A percentile compares a stretch with the other conserved stretches of the same genome.
Conservation (phyloP, 2,329 filamentous ascomycete genomes). For the Calcarisporium arbuscula region DNA sequence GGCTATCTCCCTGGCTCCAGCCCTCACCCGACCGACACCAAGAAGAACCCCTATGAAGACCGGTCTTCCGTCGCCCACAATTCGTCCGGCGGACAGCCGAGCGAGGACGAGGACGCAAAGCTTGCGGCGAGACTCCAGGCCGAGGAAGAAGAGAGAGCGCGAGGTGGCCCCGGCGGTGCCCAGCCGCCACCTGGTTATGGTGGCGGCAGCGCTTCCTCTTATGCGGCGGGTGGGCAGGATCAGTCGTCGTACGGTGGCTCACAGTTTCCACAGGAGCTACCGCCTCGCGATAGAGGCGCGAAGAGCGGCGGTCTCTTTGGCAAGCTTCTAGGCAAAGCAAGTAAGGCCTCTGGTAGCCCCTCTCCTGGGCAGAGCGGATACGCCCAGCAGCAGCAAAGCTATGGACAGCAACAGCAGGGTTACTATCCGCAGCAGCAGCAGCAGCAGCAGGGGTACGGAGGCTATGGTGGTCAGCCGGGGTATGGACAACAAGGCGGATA, state of each 20-base stretch:
- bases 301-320: conserved; percentile 41
- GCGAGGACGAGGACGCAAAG: conserved; percentile 58
- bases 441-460: conserved; percentile 18
- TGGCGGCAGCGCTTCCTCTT: conserved; percentile 19
- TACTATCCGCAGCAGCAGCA: conserved; percentile 18
- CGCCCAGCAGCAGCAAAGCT: conserved; percentile 19
- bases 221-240: conserved; percentile 14
- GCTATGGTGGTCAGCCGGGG: conserved; percentile 16
- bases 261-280: conserved; percentile 34
- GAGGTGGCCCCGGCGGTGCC: conserved; percentile 20
- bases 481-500: conserved; percentile 21
- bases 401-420: conserved; percentile 13
- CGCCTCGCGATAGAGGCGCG: conserved; percentile 32
- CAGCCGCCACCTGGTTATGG: conserved; percentile 26
- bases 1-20: conserved; percentile 48
- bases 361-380: conserved; percentile 23
- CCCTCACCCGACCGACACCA: conserved; percentile 45
- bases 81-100: conserved; percentile 20
- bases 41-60: conserved; percentile 65
- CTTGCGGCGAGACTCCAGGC: conserved; percentile 74
- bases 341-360: conserved; percentile 14
- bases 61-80: conserved; percentile 22
- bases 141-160: conserved; percentile 66
- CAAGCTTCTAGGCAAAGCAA: conserved; percentile 46
- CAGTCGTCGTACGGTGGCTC: conserved; percentile 14